These are phyloP conservation scores for Litchi chinensis DNA, from an alignment of 345 rosid genomes.

Conservation along the genomic window DNA sequence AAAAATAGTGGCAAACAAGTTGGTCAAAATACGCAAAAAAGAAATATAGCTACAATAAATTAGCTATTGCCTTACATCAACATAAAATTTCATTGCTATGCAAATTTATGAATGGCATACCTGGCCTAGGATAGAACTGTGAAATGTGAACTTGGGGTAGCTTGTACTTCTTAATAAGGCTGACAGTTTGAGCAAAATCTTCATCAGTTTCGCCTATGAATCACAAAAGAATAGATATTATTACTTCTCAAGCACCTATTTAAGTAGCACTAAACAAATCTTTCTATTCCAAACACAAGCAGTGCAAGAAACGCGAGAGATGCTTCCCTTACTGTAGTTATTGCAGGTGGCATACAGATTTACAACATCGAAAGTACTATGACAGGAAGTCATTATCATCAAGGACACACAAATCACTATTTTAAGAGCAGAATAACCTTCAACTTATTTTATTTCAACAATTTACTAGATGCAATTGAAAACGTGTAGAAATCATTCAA, in stretches of 20 bases:
- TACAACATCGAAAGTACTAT: background rate
- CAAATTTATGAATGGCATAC: constrained; percentile 35
- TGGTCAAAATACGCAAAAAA: background rate
- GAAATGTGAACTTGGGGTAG: constrained; percentile 95
- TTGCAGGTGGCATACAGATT: background rate
- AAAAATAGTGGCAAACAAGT: background rate
- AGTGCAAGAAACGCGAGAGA: background rate
- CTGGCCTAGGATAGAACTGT: constrained; percentile 97
- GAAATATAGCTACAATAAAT: background rate
- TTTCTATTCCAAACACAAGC: background rate
- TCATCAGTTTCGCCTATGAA: constrained; percentile 85
- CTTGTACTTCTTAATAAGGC: constrained; percentile 71
- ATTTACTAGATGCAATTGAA: background rate
- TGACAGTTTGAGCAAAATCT: constrained; percentile 79
- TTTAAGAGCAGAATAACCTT: background rate
- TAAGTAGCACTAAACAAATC: background rate
- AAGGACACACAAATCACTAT: background rate
- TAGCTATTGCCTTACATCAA: background rate
- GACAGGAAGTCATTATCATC: background rate
- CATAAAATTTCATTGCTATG: background rate
- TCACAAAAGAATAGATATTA: constrained; percentile 6
- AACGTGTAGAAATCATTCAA: constrained; percentile 1
- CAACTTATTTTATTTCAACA: constrained; percentile 1
- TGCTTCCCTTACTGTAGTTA: background rate
- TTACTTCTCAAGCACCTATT: constrained; percentile 14